Evolutionary conservation across 768 basidiomycete species (phyloP), one percentile per base, ranked within the genome.

Genomic region (Boletus insuetus): DNA sequence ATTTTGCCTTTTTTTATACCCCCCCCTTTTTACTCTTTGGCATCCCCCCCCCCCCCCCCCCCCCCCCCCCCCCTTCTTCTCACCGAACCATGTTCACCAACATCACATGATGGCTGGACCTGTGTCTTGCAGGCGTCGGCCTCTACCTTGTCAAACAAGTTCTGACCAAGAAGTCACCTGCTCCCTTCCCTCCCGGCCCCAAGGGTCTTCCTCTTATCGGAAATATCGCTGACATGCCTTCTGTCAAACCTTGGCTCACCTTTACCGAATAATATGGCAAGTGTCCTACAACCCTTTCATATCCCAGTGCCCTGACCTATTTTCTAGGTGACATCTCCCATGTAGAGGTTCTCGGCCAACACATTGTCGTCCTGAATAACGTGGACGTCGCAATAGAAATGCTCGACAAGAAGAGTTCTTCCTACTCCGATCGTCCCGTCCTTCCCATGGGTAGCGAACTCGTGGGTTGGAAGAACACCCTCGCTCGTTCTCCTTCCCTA

Each of bases 391-490:
- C 83, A 17, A 46, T 73, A 54, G 82, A 85, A 49, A 76, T 87
- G 72, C 74, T 87, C 46, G 84, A 87, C 66, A 85, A 84, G 70
- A 84, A 84, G 61, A 83, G 82, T 56, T 74, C 81, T 26, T 77
- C 81, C 41, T 87, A 86, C 65, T 86, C 85, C 19, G 86, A 87
- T 60, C 81, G 86, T n/a, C 85, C 86, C 0, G 67, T 71, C 14
- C 58, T 78, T 24, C 71, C 75, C 0, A 77, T 77, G 75, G 73
- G 72, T 46, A 70, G 69, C 32, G 69, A 72, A 45, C 64, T 73
- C 8, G 62, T 72, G 16, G 73, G 68, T 29, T 69, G 70, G 68
- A 65, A 71, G 53, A 48, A 73, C 47, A 64, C 71, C 2, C 58
- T 78, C n/a, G n/a, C n/a, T n/a, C 48, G 71, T 73, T 16, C 67